phyloP scores from a whole-genome alignment of 2,329 filamentous ascomycete genomes.

The Fusarium sp. region DNA sequence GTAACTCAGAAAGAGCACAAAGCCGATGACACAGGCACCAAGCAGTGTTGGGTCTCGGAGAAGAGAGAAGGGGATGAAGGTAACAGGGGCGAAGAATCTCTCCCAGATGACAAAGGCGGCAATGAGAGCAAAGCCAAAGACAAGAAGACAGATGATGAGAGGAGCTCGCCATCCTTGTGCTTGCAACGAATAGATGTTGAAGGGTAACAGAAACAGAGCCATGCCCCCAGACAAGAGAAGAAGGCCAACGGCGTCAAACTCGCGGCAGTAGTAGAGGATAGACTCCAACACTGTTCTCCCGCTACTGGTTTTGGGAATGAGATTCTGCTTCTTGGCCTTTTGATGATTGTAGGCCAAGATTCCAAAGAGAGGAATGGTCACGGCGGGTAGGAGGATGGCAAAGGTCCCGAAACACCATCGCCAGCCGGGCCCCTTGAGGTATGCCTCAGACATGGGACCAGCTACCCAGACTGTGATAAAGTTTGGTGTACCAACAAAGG shows the following conservation, averaged over 20 bases:
- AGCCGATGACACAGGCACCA: slow-evolving; percentile 49
- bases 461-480: slow-evolving; percentile 58
- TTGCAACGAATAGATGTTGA: slow-evolving; percentile 60
- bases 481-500: slow-evolving; percentile 70
- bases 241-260: slow-evolving; percentile 69
- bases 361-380: slow-evolving; percentile 35
- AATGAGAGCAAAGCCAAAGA: slow-evolving; percentile 68
- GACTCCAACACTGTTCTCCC: not conserved
- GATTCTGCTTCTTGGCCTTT: slow-evolving; percentile 35
- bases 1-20: slow-evolving; percentile 49
- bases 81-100: slow-evolving; percentile 40
- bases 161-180: not conserved
- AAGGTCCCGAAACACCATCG: slow-evolving; percentile 63
- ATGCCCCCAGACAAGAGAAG: slow-evolving; percentile 65
- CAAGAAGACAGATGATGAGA: slow-evolving; percentile 53
- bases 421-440: slow-evolving; percentile 41
- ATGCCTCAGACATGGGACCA: slow-evolving; percentile 39
- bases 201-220: slow-evolving; percentile 70
- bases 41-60: slow-evolving; percentile 50
- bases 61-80: slow-evolving; percentile 19
- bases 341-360: slow-evolving; percentile 35
- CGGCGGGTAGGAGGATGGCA: slow-evolving; percentile 65
- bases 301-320: not conserved
- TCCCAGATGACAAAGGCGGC: slow-evolving; percentile 58
- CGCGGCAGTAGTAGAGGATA: slow-evolving; percentile 32